Conservation (phyloP, 495 filamentous ascomycete species). For the Talaromyces thailandensis region DNA sequence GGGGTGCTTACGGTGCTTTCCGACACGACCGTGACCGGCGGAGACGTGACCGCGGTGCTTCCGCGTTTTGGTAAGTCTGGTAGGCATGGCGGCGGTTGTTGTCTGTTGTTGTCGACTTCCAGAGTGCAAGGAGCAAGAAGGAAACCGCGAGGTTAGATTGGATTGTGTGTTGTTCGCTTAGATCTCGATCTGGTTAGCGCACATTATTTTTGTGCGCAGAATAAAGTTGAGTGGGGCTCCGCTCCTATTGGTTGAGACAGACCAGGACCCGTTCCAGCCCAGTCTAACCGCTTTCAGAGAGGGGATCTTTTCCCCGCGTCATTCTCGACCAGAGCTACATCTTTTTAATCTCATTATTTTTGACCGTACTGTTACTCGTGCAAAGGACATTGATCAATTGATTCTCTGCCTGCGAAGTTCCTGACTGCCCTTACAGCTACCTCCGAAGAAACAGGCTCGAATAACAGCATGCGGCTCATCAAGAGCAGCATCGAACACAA, state of each 20-base stretch:
- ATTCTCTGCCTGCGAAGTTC: background rate
- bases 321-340: background rate
- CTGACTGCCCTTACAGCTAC: background rate
- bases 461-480: constrained; percentile 51
- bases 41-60: constrained; percentile 77
- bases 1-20: constrained; percentile 89
- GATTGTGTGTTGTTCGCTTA: constrained; percentile 10
- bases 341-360: background rate
- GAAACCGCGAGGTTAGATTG: background rate
- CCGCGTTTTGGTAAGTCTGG: constrained; percentile 10
- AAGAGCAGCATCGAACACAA: constrained; percentile 65
- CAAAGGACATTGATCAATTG: background rate
- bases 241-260: background rate
- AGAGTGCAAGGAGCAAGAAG: background rate
- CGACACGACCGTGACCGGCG: constrained; percentile 85
- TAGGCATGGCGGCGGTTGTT: constrained; percentile 8
- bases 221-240: background rate
- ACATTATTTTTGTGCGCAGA: background rate
- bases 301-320: constrained; percentile 5
- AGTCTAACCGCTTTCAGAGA: constrained; percentile 3
- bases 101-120: constrained; percentile 8
- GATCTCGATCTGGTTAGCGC: constrained; percentile 1
- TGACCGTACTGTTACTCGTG: too few relatives aligned
- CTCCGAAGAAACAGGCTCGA: background rate
- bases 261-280: background rate